A percentile compares a stretch with the other conserved stretches of the same genome.
Conservation (phyloP, 1,284 basidiomycete genomes). For the Singerocomus inundabilis region DNA sequence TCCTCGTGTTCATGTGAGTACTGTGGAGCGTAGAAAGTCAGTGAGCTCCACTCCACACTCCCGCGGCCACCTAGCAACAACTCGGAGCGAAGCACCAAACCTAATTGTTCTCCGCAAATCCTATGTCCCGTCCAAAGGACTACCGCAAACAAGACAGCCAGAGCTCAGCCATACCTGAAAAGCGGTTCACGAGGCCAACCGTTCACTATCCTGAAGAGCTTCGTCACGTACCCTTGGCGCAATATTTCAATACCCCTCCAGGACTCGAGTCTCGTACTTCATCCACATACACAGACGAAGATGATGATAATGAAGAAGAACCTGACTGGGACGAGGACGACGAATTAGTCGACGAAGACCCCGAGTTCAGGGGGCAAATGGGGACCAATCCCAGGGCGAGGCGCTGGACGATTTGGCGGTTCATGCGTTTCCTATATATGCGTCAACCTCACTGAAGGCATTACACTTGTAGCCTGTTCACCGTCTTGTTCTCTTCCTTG, state of each 20-base stretch:
- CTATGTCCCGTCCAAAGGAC: constrained; percentile 12
- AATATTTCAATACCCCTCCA: constrained; percentile 23
- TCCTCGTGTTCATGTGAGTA: neutral
- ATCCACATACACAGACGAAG: constrained; percentile 57
- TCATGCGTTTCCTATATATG: constrained; percentile 20
- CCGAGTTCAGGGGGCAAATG: constrained; percentile 59
- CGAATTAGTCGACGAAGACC: constrained; percentile 66
- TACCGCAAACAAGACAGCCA: constrained; percentile 13
- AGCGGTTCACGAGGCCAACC: constrained; percentile 30
- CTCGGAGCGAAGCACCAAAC: too few relatives aligned
- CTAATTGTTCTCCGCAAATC: constrained; percentile 19
- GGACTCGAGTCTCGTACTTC: constrained; percentile 45
- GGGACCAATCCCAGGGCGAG: constrained; percentile 46
- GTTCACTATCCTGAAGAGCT: constrained; percentile 57
- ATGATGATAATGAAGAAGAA: constrained; percentile 48
- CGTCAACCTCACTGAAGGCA: constrained; percentile 3
- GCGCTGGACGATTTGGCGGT: constrained; percentile 59
- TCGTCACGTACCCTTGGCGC: constrained; percentile 22
- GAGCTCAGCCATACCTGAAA: constrained; percentile 15
- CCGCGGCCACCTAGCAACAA: constrained; percentile 11
- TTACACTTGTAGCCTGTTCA: constrained; percentile 45
- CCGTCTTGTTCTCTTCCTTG: constrained; percentile 65
- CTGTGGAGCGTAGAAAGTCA: neutral
- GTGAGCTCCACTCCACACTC: neutral
- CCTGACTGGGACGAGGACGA: constrained; percentile 77